These are phyloP conservation scores for Blumeria graminis DNA, from an alignment of 2,329 filamentous ascomycete genomes.

Conservation along the genomic window DNA sequence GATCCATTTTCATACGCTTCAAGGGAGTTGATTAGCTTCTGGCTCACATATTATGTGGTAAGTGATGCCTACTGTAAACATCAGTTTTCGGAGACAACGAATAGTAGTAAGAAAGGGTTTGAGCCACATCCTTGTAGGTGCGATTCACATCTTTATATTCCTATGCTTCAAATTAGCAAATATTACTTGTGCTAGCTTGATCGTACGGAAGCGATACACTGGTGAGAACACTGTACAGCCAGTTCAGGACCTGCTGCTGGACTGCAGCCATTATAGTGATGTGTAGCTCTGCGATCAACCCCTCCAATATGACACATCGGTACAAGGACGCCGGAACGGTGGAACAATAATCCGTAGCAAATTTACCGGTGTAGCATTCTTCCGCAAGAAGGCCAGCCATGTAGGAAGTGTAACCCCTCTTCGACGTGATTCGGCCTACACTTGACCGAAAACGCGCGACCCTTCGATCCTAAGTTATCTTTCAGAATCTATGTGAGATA, in stretches of 20 bases:
- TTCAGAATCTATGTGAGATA: too few relatives aligned
- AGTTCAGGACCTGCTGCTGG: slow-evolving; percentile 75
- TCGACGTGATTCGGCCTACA: too few relatives aligned
- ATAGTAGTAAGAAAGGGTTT: slow-evolving; percentile 54
- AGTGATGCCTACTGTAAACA: slow-evolving; percentile 52
- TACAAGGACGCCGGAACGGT: not conserved
- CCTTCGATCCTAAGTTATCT: too few relatives aligned
- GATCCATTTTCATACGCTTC: slow-evolving; percentile 70
- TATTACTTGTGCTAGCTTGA: not conserved
- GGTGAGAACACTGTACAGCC: slow-evolving; percentile 79
- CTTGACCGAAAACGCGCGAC: too few relatives aligned
- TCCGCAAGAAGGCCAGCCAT: too few relatives aligned
- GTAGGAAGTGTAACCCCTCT: too few relatives aligned
- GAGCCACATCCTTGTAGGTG: slow-evolving; percentile 76
- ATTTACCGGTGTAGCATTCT: too few relatives aligned
- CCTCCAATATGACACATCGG: not conserved
- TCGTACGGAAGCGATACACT: slow-evolving; percentile 26
- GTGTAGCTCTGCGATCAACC: not conserved
- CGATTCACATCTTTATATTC: slow-evolving; percentile 86
- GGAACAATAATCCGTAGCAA: not conserved
- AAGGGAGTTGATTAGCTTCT: slow-evolving; percentile 9
- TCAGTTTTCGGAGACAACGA: slow-evolving; percentile 71
- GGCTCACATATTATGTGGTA: not conserved
- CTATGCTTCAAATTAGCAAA: slow-evolving; percentile 21
- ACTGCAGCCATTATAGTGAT: slow-evolving; percentile 28